A percentile compares a stretch with the other conserved stretches of the same genome.
phyloP scores from a whole-genome alignment of 2,329 filamentous ascomycete genomes.

The Conoideocrella luteorostrata region DNA sequence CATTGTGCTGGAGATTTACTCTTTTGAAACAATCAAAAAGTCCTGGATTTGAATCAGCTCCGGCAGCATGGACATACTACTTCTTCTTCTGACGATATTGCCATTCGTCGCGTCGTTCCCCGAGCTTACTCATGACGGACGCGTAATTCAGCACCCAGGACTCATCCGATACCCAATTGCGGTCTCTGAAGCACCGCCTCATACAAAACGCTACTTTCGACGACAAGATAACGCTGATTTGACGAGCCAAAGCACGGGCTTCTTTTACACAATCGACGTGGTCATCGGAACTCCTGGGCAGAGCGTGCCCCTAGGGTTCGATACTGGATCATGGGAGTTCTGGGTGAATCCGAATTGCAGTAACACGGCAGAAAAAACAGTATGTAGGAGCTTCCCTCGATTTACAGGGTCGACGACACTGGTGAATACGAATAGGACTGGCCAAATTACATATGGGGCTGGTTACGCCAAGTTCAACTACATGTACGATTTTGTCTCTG shows the following conservation, averaged over 20 bases:
- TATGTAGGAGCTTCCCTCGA: conserved; percentile 14
- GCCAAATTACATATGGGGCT: conserved; percentile 8
- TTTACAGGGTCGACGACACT: conserved; percentile 9
- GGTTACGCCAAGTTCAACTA: conserved; percentile 13
- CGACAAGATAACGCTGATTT: conserved; percentile 9
- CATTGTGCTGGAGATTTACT: no score
- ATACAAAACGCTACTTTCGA: conserved; percentile 2
- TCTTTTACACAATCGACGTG: conserved; percentile 22
- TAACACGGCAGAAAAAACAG: conserved; percentile 9
- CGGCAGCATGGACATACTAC: no score
- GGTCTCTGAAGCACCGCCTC: conserved; percentile 3
- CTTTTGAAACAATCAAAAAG: no score
- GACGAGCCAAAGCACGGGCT: conserved; percentile 9
- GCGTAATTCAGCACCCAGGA: conserved; percentile 1
- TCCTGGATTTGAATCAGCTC: no score
- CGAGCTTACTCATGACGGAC: not conserved
- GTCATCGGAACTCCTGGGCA: conserved; percentile 23
- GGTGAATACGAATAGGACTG: conserved; percentile 1
- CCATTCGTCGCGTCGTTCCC: no score
- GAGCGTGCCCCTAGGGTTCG: conserved; percentile 20
- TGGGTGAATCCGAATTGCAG: conserved; percentile 28
- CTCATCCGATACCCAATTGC: conserved; percentile 11
- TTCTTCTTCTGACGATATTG: no score
- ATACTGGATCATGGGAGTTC: conserved; percentile 26
- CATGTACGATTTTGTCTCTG: conserved; percentile 14